These are phyloP conservation scores for Elongisporangium undulatum DNA, from an alignment of 352 stramenopile species.

Conservation along the genomic window DNA sequence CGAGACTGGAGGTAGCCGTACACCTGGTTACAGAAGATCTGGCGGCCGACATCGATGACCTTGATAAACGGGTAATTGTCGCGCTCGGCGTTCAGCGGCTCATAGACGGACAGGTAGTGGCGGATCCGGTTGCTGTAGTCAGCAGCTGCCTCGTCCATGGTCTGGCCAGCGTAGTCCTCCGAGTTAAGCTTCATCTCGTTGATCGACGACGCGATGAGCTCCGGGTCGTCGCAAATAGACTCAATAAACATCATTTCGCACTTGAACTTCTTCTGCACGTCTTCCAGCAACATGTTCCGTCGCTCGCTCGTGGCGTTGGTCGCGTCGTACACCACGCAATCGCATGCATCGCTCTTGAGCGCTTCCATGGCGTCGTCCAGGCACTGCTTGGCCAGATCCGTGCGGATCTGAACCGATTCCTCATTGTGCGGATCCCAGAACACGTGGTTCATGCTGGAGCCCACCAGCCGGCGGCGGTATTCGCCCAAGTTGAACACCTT, in stretches of 20 bases:
- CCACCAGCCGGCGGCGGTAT: constrained; percentile 67
- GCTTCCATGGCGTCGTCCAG: constrained; percentile 66
- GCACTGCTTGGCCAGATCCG: constrained; percentile 62
- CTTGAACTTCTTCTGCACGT: constrained; percentile 58
- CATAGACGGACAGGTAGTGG: constrained; percentile 74
- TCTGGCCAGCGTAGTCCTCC: constrained; percentile 68
- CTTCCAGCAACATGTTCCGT: constrained; percentile 47
- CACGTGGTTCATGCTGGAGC: constrained; percentile 64
- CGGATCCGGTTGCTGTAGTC: constrained; percentile 80
- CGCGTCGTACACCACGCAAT: constrained; percentile 81
- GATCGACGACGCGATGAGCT: constrained; percentile 75
- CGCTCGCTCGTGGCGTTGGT: constrained; percentile 79
- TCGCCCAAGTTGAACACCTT: constrained; percentile 83
- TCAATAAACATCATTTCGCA: constrained; percentile 85
- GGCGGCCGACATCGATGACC: constrained; percentile 72
- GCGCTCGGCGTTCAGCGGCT: constrained; percentile 46
- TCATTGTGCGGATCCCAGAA: constrained; percentile 83
- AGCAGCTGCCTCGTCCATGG: constrained; percentile 60
- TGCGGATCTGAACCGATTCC: constrained; percentile 62
- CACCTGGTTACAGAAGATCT: constrained; percentile 85
- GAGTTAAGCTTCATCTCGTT: constrained; percentile 87
- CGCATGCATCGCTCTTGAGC: constrained; percentile 61
- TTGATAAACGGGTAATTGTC: constrained; percentile 76
- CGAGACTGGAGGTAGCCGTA: constrained; percentile 83
- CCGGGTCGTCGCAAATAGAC: constrained; percentile 65